Conservation (phyloP, 257 asterid genomes). For the Cordia subcordata region DNA sequence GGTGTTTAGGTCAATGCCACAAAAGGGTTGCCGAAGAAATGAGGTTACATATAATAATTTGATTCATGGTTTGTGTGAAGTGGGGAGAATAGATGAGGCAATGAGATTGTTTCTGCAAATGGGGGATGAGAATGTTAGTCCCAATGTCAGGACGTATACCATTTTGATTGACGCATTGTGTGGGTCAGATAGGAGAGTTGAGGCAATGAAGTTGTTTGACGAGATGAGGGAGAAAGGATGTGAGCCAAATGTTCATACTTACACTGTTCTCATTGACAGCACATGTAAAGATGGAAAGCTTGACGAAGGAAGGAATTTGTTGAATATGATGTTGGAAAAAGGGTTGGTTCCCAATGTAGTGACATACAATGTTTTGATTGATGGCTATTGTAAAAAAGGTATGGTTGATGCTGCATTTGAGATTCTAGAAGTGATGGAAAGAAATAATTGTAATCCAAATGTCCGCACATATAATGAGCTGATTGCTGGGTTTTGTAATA, state of each 20-base stretch:
- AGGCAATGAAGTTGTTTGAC: constrained; percentile 51
- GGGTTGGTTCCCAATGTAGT: constrained; percentile 48
- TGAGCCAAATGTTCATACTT: constrained; percentile 59
- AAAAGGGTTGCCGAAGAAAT: constrained; percentile 58
- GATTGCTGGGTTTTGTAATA: constrained; percentile 56
- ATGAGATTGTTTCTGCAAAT: constrained; percentile 40
- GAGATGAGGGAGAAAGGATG: constrained; percentile 73
- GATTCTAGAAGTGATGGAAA: constrained; percentile 47
- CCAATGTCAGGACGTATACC: constrained; percentile 65
- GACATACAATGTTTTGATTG: constrained; percentile 65
- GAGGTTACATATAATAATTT: constrained; percentile 58
- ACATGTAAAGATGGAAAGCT: constrained; percentile 53
- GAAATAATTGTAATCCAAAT: constrained; percentile 44
- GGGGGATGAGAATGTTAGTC: constrained; percentile 50
- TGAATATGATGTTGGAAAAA: constrained; percentile 41
- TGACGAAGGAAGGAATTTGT: constrained; percentile 40
- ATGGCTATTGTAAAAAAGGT: constrained; percentile 63
- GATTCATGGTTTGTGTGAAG: constrained; percentile 71
- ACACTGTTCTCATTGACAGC: constrained; percentile 54
- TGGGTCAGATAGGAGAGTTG: constrained; percentile 42
- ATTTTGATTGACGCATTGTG: constrained; percentile 62
- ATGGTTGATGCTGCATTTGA: constrained; percentile 47
- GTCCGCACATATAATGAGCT: constrained; percentile 67
- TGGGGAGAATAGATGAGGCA: constrained; percentile 51
- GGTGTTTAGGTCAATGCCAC: constrained; percentile 45